Evolutionary conservation across 371 early-diverging fungal species (phyloP).

Genomic region (Circinella umbellata): DNA sequence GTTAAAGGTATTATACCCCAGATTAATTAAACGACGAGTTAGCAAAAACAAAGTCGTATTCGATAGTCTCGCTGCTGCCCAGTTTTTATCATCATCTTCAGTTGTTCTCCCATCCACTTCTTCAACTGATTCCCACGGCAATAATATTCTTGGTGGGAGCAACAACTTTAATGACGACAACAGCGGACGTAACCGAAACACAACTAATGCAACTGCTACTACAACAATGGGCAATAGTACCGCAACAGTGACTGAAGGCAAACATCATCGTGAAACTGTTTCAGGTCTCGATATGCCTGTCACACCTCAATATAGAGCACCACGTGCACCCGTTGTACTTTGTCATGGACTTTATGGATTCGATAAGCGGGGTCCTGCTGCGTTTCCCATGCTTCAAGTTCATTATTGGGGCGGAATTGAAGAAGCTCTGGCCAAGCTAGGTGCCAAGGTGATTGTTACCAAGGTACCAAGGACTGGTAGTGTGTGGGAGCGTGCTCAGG

Average conservation of each 20-base stretch:
- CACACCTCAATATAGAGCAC: constrained; percentile 70
- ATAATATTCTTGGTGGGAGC: neutral
- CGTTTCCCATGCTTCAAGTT: constrained; percentile 79
- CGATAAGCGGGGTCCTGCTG: constrained; percentile 78
- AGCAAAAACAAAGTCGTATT: constrained; percentile 17
- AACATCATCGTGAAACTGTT: neutral
- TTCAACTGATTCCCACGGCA: constrained; percentile 1
- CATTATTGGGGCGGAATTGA: constrained; percentile 92
- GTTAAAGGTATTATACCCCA: constrained; percentile 14
- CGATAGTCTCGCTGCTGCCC: constrained; percentile 15
- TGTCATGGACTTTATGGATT: constrained; percentile 94
- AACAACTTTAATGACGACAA: too few relatives aligned
- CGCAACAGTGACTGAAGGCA: too few relatives aligned
- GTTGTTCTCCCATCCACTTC: constrained; percentile 1
- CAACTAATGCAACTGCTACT: too few relatives aligned
- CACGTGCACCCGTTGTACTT: constrained; percentile 82
- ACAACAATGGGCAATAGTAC: too few relatives aligned
- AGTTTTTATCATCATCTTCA: constrained; percentile 12
- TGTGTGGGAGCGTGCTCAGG: constrained; percentile 79
- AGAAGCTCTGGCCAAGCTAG: constrained; percentile 79
- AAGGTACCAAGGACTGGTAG: constrained; percentile 83
- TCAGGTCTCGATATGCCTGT: constrained; percentile 53
- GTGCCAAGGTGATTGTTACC: constrained; percentile 83
- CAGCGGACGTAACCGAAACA: too few relatives aligned
- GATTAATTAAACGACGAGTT: constrained; percentile 12